Evolutionary conservation across 2,329 filamentous ascomycete species (phyloP).

Genomic region (Peltaster fructicola): DNA sequence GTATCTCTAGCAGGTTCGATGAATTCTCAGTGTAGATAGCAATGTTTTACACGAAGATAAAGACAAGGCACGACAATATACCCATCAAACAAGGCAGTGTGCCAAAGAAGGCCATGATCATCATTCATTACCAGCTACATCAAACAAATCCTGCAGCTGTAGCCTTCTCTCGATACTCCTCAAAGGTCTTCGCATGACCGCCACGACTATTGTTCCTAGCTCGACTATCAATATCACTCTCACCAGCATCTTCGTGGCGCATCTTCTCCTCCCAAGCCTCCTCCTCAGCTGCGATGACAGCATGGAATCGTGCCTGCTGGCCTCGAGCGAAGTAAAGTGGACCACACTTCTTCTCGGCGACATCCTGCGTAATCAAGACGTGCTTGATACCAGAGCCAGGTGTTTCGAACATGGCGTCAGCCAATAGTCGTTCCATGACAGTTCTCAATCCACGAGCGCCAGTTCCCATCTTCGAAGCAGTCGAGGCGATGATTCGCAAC

Average conservation of each 20-base stretch:
- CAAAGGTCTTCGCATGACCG: slow-evolving; percentile 22
- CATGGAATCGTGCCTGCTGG: slow-evolving; percentile 22
- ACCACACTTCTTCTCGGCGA: slow-evolving; percentile 23
- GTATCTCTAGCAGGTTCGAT: no score
- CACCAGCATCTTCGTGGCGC: slow-evolving; percentile 12
- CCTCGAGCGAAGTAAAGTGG: slow-evolving; percentile 28
- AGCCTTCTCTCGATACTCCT: slow-evolving; percentile 29
- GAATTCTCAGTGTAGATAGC: no score
- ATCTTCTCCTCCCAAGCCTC: slow-evolving; percentile 27
- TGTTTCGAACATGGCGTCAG: slow-evolving; percentile 30
- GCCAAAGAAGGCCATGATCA: no score
- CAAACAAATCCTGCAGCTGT: slow-evolving; percentile 20
- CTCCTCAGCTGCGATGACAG: slow-evolving; percentile 25
- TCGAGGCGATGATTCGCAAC: slow-evolving; percentile 63
- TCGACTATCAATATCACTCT: slow-evolving; percentile 11
- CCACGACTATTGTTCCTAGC: slow-evolving; percentile 14
- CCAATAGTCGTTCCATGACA: slow-evolving; percentile 30
- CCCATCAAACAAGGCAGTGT: no score
- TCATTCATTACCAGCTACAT: no score
- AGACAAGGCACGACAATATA: no score
- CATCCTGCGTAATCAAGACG: slow-evolving; percentile 28
- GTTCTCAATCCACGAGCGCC: slow-evolving; percentile 38
- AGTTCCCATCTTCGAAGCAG: slow-evolving; percentile 50
- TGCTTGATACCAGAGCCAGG: slow-evolving; percentile 28
- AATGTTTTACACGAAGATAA: no score